Conservation (phyloP, 2,329 filamentous ascomycete species). For the Dothideomycetidae sp. region DNA sequence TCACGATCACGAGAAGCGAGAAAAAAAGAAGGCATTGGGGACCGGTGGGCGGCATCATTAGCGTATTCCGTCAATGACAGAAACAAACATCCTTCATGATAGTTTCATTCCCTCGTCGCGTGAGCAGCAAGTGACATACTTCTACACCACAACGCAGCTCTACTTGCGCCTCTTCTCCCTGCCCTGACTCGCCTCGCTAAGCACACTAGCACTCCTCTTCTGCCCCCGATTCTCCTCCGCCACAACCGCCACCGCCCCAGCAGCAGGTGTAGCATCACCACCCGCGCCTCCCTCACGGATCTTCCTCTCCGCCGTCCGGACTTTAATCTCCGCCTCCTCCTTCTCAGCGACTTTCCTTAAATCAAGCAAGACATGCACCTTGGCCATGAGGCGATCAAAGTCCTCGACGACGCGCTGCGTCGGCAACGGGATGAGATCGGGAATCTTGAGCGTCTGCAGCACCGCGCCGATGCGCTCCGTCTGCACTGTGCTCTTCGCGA, state of each 20-base stretch:
- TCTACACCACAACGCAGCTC: too few species aligned
- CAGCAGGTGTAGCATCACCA: conserved; percentile 3
- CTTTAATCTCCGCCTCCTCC: conserved; percentile 54
- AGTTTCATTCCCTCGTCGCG: too few species aligned
- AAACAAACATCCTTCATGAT: too few species aligned
- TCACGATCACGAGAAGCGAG: too few species aligned
- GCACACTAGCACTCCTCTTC: conserved; percentile 12
- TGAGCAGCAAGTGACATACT: too few species aligned
- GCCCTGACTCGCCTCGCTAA: conserved; percentile 9
- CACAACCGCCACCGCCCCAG: background rate
- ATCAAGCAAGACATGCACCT: conserved; percentile 56
- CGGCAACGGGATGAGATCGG: conserved; percentile 56
- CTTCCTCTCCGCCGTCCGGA: conserved; percentile 29
- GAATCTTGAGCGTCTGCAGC: conserved; percentile 57
- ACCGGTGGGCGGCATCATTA: too few species aligned
- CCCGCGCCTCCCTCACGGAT: conserved; percentile 9
- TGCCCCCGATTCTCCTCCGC: conserved; percentile 4
- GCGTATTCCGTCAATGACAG: too few species aligned
- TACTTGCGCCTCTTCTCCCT: conserved; percentile 10
- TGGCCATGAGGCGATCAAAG: conserved; percentile 56
- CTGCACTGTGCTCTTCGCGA: conserved; percentile 62
- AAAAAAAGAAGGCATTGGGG: too few species aligned
- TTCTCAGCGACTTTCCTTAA: conserved; percentile 62
- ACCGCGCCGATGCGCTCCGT: conserved; percentile 61
- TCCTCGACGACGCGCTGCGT: conserved; percentile 56